phyloP scores from a whole-genome alignment of 2,329 filamentous ascomycete species.

The Setomelanomma holmii region DNA sequence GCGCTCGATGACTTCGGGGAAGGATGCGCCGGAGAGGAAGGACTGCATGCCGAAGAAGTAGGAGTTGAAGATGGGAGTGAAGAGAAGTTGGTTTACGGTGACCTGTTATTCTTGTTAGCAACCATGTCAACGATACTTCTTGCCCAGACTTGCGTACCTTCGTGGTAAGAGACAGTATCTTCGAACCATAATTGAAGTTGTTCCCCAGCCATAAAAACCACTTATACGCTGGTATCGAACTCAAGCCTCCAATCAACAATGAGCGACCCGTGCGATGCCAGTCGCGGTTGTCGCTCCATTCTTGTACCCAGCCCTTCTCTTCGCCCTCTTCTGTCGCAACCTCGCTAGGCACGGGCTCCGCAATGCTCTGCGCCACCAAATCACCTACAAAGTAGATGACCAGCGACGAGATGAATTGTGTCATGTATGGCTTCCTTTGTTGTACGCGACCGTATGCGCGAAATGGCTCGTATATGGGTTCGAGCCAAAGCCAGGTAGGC shows the following conservation, averaged over 20 bases:
- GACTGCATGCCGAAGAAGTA: slow-evolving; percentile 62
- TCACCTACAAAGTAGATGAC: slow-evolving; percentile 82
- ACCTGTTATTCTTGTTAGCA: slow-evolving; percentile 55
- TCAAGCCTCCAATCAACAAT: slow-evolving; percentile 74
- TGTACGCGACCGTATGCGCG: slow-evolving; percentile 73
- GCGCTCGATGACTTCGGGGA: slow-evolving; percentile 71
- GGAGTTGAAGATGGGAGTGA: slow-evolving; percentile 71
- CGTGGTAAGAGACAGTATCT: slow-evolving; percentile 70
- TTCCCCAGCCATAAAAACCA: slow-evolving; percentile 84
- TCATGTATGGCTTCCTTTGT: slow-evolving; percentile 74
- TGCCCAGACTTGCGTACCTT: slow-evolving; percentile 57
- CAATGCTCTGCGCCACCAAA: slow-evolving; percentile 75
- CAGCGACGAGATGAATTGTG: slow-evolving; percentile 77
- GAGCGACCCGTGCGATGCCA: slow-evolving; percentile 70
- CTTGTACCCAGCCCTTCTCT: slow-evolving; percentile 47
- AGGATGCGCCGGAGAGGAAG: slow-evolving; percentile 64
- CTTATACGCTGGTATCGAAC: slow-evolving; percentile 78
- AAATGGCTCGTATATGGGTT: slow-evolving; percentile 55
- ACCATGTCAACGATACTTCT: background rate
- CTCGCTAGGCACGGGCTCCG: slow-evolving; percentile 20
- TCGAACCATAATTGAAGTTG: slow-evolving; percentile 84
- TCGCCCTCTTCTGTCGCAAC: slow-evolving; percentile 18
- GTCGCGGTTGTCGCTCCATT: slow-evolving; percentile 54
- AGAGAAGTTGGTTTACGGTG: slow-evolving; percentile 76
- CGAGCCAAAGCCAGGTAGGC: slow-evolving; percentile 55